Evolutionary conservation across 352 stramenopile genomes (phyloP).

Genomic region (Aphanomyces euteiches): DNA sequence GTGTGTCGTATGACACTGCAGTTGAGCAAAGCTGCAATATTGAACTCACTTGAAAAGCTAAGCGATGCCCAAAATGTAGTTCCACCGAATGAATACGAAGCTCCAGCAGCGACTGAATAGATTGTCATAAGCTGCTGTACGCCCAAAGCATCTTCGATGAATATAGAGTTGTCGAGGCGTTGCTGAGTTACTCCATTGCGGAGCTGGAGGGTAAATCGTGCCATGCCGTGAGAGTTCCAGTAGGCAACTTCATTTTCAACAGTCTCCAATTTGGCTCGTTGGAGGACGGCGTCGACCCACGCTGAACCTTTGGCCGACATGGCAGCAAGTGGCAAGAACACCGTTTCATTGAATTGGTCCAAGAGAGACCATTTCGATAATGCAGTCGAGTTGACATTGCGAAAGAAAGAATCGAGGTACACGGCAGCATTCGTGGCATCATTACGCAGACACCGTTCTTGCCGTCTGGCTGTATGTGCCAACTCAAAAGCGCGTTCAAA

Average conservation of each 20-base stretch:
- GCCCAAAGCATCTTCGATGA: constrained; percentile 7
- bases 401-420: constrained; percentile 20
- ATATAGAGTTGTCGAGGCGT: not conserved
- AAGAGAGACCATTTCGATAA: not conserved
- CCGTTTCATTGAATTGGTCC: not conserved
- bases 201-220: constrained; percentile 4
- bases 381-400: not conserved
- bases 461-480: constrained; percentile 9
- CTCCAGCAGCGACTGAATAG: not conserved
- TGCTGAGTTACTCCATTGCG: not conserved
- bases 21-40: not conserved
- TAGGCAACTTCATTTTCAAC: not conserved
- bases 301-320: not conserved
- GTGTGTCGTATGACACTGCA: not conserved
- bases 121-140: not conserved
- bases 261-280: not conserved
- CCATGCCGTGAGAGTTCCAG: not conserved
- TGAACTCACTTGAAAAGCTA: not conserved
- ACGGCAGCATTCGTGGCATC: constrained; percentile 12
- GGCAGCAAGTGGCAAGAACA: not conserved
- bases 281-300: not conserved
- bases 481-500: not conserved
- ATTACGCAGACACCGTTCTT: constrained; percentile 1
- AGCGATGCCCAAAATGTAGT: constrained; percentile 11
- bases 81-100: not conserved